Base-by-base conservation (phyloP, 768 basidiomycete genomes). In the Rossbeevera mucosa region DNA sequence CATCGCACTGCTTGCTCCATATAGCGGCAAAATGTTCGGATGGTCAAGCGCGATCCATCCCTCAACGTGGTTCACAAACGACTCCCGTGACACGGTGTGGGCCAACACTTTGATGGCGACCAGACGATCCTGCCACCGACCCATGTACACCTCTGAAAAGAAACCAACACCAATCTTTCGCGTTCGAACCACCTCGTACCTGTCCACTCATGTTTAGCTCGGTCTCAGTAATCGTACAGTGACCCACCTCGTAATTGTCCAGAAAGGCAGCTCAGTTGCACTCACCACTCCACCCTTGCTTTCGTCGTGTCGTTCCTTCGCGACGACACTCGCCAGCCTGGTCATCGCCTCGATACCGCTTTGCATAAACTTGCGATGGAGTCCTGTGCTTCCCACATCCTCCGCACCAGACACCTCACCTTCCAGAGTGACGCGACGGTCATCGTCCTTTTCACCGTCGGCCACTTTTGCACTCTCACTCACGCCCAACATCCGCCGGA, bases 111-210 rank as follows among this genome's bases (percentile, higher is more conserved):
- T 91, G 74, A 90, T 77, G 4, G 86, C 84, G 7, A 90, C 88
- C 0, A 74, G 73, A 20, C 75, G 74, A 3, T 75, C 78, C 30
- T 80, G 75, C 89, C 91, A 94, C 11, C 69, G 76, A 0, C 89
- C 91, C n/a, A 76, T 74, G 67, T 85, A 91, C 7, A 92, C 88
- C 50, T 85, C 80, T 12, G 86, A 86, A 71, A 90, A 88, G 68
- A 80, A 84, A 0, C 90, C 89, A 18, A 81, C 60, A 4, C 88
- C 85, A 52, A 93, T 82, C 64, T 81, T 79, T 51, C 74, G 71
- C 31, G 84, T 84, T 3, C 81, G 78, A 51, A 86, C 83, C 29
- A 92, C 79, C 69, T 94, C 91, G 60, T 86, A 88, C 47, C 81
- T 81, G 44, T 46, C 57, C 33, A 4, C 31, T 7, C 16, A 18